Evolutionary conservation across 495 filamentous ascomycete species (phyloP), one percentile per base, ranked within the genome.

Genomic region (Bathelium albidoporum): DNA sequence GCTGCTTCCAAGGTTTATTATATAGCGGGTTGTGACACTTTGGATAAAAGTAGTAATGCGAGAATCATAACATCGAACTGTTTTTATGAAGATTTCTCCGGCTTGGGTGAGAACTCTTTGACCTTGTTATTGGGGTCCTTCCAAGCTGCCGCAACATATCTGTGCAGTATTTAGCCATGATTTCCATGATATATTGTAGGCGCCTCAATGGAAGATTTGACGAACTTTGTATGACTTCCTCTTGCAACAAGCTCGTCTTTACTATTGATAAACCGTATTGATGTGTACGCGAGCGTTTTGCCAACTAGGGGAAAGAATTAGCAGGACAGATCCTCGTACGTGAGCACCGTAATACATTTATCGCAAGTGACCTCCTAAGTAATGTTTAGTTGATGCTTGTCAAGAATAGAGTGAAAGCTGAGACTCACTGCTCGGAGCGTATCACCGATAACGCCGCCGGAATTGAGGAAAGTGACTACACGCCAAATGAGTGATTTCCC

Each of bases 181-280:
- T 5, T n/a, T 58, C 16, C 18, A 3, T 28, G 43, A 12, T n/a
- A 34, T n/a, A 18, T 2, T 32, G 5, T 20, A 2, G 39, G 9
- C 14, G 2, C 22, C 1, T 22, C 20, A 10, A 24, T 22, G 36
- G 16, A 55, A 29, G 10, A 20, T 5, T 55, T 55, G 45, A 77
- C 84, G 72, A 71, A 95, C 90, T 98, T 98, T 10, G 94, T 97
- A 77, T 98, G 94, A 68, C 93, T 97, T 26, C 94, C 94, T 64
- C 92, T 77, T 2, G 94, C 94, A 41, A 92, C 83, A 28, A 96
- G 67, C 32, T 96, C 82, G 12, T 88, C 85, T 65, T 89, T 83
- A n/a, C 71, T 69, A 68, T 96, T 92, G 31, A 73, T 79, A 73
- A 98, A 97, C 14, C 78, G 80, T 64, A 97, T 87, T 2, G 79